phyloP scores from a whole-genome alignment of 2,329 filamentous ascomycete genomes.

The Coniella lustricola region DNA sequence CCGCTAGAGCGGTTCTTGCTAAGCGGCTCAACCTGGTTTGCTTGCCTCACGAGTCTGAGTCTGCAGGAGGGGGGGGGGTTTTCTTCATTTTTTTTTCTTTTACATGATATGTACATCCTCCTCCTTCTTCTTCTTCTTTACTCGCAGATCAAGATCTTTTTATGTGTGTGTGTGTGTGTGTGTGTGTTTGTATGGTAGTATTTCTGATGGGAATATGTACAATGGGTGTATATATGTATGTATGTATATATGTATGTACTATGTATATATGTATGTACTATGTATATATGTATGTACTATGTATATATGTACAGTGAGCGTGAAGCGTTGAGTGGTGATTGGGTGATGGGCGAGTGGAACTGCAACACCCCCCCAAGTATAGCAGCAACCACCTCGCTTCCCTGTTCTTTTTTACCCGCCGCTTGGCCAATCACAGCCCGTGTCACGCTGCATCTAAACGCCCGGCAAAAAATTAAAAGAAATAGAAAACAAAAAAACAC shows the following conservation, averaged over 20 bases:
- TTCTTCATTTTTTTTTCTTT: too few species aligned
- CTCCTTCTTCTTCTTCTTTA: not conserved
- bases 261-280: too few species aligned
- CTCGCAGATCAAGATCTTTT: not conserved
- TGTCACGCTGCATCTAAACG: slow-evolving; percentile 27
- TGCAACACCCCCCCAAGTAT: not conserved
- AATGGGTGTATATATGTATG: too few species aligned
- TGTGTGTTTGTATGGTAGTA: too few species aligned
- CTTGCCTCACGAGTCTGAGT: too few species aligned
- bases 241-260: too few species aligned
- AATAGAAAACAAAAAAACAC: too few species aligned
- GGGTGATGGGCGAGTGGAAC: not conserved
- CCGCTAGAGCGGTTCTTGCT: not conserved
- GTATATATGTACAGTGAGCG: too few species aligned
- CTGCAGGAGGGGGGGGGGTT: too few species aligned
- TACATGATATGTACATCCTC: not conserved
- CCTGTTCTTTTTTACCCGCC: slow-evolving; percentile 1
- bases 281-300: too few species aligned
- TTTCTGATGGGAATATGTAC: too few species aligned
- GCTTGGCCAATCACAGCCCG: slow-evolving; percentile 21
- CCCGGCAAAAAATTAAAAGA: slow-evolving; percentile 12
- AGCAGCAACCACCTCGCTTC: not conserved
- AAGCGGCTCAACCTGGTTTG: not conserved
- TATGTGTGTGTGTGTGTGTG: not conserved
- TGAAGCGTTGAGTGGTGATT: too few species aligned